Percentiles rank a stretch among this genome's conserved stretches.
Evolutionary conservation across 257 asterid species (phyloP).

Genomic region (Linderniella brevidens): DNA sequence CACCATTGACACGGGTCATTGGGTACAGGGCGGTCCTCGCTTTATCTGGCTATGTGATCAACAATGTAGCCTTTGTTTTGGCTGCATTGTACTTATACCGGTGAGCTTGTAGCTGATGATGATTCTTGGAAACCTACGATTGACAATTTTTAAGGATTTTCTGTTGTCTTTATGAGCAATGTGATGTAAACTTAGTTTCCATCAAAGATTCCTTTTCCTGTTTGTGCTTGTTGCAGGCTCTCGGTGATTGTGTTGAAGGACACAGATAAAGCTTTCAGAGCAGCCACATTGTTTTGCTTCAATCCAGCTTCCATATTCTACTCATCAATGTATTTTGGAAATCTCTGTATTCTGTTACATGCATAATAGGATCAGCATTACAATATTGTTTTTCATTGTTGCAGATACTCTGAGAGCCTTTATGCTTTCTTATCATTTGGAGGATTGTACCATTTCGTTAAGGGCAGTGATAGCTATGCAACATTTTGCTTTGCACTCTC

Average conservation of each 20-base stretch:
- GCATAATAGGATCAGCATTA: constrained; percentile 12
- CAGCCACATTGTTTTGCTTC: constrained; percentile 78
- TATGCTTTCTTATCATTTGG: constrained; percentile 68
- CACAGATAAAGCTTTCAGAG: constrained; percentile 57
- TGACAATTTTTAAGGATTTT: too few species aligned
- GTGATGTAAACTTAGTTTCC: neutral
- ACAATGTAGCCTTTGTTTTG: constrained; percentile 48
- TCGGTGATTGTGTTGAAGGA: constrained; percentile 52
- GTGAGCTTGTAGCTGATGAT: constrained; percentile 20
- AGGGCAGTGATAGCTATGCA: constrained; percentile 31
- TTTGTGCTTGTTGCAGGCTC: constrained; percentile 36
- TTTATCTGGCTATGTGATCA: constrained; percentile 68
- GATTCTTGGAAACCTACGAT: neutral
- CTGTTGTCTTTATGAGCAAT: constrained; percentile 7
- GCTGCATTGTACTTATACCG: constrained; percentile 55
- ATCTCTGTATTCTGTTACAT: constrained; percentile 11
- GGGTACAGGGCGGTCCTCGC: constrained; percentile 86
- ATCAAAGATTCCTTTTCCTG: too few species aligned
- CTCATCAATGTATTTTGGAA: constrained; percentile 62
- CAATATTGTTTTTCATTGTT: constrained; percentile 10
- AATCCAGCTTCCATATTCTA: constrained; percentile 95
- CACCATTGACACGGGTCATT: constrained; percentile 63
- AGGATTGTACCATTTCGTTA: constrained; percentile 50
- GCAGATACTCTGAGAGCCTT: constrained; percentile 87
- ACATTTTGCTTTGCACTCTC: constrained; percentile 68